Base-by-base conservation (phyloP, 306 rosid genomes). In the Biancaea sappan region DNA sequence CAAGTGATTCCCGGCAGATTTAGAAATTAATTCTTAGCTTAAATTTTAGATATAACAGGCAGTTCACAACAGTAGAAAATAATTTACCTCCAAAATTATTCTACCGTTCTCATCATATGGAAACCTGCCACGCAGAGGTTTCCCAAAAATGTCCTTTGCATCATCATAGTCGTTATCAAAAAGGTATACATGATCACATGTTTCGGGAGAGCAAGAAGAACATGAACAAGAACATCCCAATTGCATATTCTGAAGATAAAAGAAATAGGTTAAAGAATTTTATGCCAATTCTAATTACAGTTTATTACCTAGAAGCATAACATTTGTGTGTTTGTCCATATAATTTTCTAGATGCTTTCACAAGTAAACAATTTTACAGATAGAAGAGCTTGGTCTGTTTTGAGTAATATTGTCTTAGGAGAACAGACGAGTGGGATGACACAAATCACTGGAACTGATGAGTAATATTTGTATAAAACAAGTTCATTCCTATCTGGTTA, bases 161-260 rank as follows among this genome's bases (percentile, higher is more conserved):
- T 95, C 98, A 75, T 87, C 97, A 64, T 87, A 95, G 86, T 95
- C 99, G 73, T 74, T 87, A 74, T 88, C 88, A 75, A 95, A 95
- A 60, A 95, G 96, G 87, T 95, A 92, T 21, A 90, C 97, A 41
- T 95, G 99, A 84, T 86, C 96, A 78, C 99, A 95, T 29, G 91
- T 84, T 82, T 90, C 92, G 47, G 99, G 94, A 82, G 87, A 35
- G 81, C 99, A 95, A 14, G 86, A 62, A 58, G 80, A 79, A 81
- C 56, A 76, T 43, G 87, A 71, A 81, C 99, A 95, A 81, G 87
- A 79, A 79, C 99, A 95, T 50, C 99, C 92, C 84, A 88, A 66
- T 71, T 95, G 96, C 57, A 81, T 76, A 79, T 88, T 83, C 99
- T 95, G 86, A 60, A 64, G 70, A 74, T 48, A 57, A 59, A 78